These are phyloP conservation scores for Starmerella asiatica DNA, from an alignment of 805 yeast genomes.

Conservation along the genomic window DNA sequence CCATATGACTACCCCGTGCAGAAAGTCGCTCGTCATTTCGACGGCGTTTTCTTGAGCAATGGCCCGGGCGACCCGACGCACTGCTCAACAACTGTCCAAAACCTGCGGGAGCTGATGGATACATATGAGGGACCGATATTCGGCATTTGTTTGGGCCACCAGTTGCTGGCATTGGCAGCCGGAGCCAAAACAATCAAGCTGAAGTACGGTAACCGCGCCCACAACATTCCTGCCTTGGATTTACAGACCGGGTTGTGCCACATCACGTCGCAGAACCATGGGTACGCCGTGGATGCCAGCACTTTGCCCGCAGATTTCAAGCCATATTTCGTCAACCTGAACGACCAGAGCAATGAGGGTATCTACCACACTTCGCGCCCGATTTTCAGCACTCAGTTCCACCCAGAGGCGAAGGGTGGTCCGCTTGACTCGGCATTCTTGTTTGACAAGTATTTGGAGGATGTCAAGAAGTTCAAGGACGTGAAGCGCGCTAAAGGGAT, in stretches of 20 bases:
- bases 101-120: constrained; percentile 58
- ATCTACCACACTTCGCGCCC: constrained; percentile 83
- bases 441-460: constrained; percentile 75
- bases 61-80: constrained; percentile 98
- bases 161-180: constrained; percentile 82
- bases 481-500: constrained; percentile 33
- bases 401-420: constrained; percentile 99
- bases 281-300: constrained; percentile 82
- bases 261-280: constrained; percentile 97
- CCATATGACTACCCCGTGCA: constrained; percentile 93
- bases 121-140: constrained; percentile 62
- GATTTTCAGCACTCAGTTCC: constrained; percentile 93
- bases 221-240: constrained; percentile 92
- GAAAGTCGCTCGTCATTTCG: constrained; percentile 79
- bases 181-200: constrained; percentile 88
- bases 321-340: constrained; percentile 82
- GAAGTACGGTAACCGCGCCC: constrained; percentile 98
- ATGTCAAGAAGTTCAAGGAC: constrained; percentile 46
- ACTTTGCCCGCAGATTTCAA: constrained; percentile 67
- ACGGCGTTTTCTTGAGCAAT: constrained; percentile 86
- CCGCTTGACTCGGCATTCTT: constrained; percentile 85
- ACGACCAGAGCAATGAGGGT: constrained; percentile 95
- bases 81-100: constrained; percentile 63
- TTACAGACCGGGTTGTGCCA: constrained; percentile 84
- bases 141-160: constrained; percentile 98